These are phyloP conservation scores for Leucosporidium creatinivorum DNA, from an alignment of 768 basidiomycete species.

Conservation along the genomic window DNA sequence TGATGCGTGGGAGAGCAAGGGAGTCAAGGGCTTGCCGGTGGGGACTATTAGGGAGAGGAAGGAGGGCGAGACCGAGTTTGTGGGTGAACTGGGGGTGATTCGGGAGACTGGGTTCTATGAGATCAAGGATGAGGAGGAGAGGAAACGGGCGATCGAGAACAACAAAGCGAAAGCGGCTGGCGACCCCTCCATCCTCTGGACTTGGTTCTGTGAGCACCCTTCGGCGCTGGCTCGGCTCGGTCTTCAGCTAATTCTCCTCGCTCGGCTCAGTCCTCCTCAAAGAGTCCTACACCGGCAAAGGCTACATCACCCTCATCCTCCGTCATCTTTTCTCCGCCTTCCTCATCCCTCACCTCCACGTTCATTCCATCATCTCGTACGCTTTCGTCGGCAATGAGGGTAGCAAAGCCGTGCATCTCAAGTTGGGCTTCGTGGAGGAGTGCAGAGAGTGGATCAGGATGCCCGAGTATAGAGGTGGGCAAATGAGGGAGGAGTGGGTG, in stretches of 20 bases:
- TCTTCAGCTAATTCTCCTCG: background rate
- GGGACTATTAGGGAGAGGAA: background rate
- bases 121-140: background rate
- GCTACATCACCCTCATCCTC: background rate
- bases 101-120: background rate
- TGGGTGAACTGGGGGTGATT: background rate
- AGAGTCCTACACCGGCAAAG: background rate
- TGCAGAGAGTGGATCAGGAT: background rate
- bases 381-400: constrained; percentile 4
- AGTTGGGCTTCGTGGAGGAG: background rate
- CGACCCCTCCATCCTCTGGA: background rate
- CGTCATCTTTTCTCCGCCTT: background rate
- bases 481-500: background rate
- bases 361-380: background rate
- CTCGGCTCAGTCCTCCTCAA: constrained; percentile 1
- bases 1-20: background rate
- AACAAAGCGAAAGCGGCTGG: background rate
- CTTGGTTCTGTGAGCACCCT: background rate
- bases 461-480: background rate
- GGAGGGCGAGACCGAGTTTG: background rate
- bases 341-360: background rate
- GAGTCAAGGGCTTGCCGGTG: background rate
- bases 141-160: background rate
- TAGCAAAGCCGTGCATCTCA: background rate
- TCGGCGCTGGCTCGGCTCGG: too few relatives aligned